These are phyloP conservation scores for Prunus armeniaca DNA, from an alignment of 306 rosid genomes.

Conservation along the genomic window DNA sequence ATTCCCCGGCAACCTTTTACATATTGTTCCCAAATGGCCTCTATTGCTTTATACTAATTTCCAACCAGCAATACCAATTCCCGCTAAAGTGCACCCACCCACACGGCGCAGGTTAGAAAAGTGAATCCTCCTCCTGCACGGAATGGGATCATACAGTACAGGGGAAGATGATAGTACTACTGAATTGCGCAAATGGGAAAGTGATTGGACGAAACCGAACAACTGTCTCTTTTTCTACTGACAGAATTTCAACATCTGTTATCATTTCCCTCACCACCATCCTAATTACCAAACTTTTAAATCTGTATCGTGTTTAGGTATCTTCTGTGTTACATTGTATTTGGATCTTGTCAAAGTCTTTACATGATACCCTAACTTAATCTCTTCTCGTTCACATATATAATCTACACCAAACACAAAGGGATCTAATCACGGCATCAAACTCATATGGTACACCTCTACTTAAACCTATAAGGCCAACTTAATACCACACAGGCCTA, in stretches of 20 bases:
- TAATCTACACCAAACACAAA: too few species aligned
- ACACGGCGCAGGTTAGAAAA: slow-evolving; percentile 24
- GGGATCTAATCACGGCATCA: too few species aligned
- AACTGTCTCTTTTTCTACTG: not conserved
- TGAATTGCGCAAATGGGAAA: slow-evolving; percentile 7
- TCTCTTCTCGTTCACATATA: too few species aligned
- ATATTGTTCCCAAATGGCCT: slow-evolving; percentile 28
- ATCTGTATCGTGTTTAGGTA: not conserved
- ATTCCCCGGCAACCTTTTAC: slow-evolving; percentile 57
- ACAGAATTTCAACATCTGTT: not conserved
- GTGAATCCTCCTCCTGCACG: not conserved
- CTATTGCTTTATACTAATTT: slow-evolving; percentile 17
- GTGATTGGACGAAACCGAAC: slow-evolving; percentile 22
- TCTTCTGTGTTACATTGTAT: not conserved
- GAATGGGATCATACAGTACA: not conserved
- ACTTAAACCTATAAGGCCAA: too few species aligned
- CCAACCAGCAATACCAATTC: not conserved
- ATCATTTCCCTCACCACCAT: not conserved
- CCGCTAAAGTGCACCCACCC: slow-evolving; percentile 11
- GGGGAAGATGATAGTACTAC: not conserved
- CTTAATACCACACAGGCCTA: too few species aligned
- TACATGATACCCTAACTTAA: not conserved
- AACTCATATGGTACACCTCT: too few species aligned
- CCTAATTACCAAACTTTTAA: not conserved
- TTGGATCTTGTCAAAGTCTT: not conserved